Evolutionary conservation across 495 filamentous ascomycete genomes (phyloP).

Genomic region (Xylaria nigripes): DNA sequence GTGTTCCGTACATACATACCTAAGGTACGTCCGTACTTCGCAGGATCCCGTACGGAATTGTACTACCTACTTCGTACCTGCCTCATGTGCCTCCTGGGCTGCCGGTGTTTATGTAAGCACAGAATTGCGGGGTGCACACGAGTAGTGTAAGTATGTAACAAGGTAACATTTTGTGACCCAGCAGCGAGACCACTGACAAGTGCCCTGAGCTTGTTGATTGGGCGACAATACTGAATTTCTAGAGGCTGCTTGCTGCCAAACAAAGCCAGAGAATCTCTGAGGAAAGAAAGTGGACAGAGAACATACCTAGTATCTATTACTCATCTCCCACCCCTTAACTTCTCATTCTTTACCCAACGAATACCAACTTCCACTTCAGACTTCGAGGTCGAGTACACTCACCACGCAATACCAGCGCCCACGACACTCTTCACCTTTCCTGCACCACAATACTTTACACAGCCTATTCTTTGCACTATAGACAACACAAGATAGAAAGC

Average conservation of each 20-base stretch:
- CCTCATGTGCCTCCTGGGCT: too few species aligned
- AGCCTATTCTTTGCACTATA: neutral
- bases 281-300: neutral
- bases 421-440: neutral
- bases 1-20: too few species aligned
- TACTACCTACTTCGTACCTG: too few species aligned
- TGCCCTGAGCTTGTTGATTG: neutral
- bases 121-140: too few species aligned
- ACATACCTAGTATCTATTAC: neutral
- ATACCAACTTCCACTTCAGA: neutral
- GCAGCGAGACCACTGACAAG: neutral
- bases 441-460: neutral
- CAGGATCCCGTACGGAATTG: too few species aligned
- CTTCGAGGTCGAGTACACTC: neutral
- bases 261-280: neutral
- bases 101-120: too few species aligned
- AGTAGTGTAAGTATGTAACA: too few species aligned
- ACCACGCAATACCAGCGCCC: neutral
- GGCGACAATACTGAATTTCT: neutral
- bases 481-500: neutral
- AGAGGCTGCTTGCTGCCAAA: conserved; percentile 1
- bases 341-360: neutral
- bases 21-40: too few species aligned
- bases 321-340: neutral
- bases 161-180: neutral